A percentile compares a stretch with the other conserved stretches of the same genome.
phyloP scores from a whole-genome alignment of 768 basidiomycete species.

The Suillus cothurnatus region DNA sequence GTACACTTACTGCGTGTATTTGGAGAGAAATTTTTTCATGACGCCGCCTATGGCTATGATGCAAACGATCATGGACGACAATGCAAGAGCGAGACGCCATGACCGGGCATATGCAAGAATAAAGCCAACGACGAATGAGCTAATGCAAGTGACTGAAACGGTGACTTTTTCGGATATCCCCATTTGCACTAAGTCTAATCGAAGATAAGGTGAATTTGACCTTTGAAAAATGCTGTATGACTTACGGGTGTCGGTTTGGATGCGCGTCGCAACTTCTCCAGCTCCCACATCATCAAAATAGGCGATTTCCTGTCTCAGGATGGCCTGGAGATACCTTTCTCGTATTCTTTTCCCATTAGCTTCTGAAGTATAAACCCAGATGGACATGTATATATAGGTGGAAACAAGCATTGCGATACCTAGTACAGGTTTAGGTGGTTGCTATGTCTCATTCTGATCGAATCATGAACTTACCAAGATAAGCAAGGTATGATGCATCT shows the following conservation, averaged over 20 bases:
- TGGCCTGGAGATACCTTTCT: slow-evolving; percentile 48
- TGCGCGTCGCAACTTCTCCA: slow-evolving; percentile 60
- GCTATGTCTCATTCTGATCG: background rate
- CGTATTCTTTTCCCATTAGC: slow-evolving; percentile 49
- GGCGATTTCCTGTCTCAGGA: slow-evolving; percentile 53
- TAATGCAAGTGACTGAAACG: slow-evolving; percentile 37
- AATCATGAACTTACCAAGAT: slow-evolving; percentile 36
- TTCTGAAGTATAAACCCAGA: slow-evolving; percentile 43
- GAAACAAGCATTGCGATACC: slow-evolving; percentile 49
- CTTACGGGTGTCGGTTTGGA: slow-evolving; percentile 27
- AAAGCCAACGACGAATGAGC: slow-evolving; percentile 53
- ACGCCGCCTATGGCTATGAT: slow-evolving; percentile 45
- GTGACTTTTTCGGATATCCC: slow-evolving; percentile 57
- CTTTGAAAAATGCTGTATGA: background rate
- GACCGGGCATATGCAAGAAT: slow-evolving; percentile 39
- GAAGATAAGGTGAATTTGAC: background rate
- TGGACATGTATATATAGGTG: slow-evolving; percentile 44
- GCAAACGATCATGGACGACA: slow-evolving; percentile 50
- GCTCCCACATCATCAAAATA: slow-evolving; percentile 49
- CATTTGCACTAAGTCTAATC: slow-evolving; percentile 47
- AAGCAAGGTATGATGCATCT: slow-evolving; percentile 41
- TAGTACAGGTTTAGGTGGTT: slow-evolving; percentile 10
- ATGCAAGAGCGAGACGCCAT: slow-evolving; percentile 53
- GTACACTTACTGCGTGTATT: slow-evolving; percentile 28
- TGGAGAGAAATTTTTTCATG: slow-evolving; percentile 39